These are phyloP conservation scores for Apiotrichum gamsii DNA, from an alignment of 1,284 basidiomycete genomes.

Conservation along the genomic window DNA sequence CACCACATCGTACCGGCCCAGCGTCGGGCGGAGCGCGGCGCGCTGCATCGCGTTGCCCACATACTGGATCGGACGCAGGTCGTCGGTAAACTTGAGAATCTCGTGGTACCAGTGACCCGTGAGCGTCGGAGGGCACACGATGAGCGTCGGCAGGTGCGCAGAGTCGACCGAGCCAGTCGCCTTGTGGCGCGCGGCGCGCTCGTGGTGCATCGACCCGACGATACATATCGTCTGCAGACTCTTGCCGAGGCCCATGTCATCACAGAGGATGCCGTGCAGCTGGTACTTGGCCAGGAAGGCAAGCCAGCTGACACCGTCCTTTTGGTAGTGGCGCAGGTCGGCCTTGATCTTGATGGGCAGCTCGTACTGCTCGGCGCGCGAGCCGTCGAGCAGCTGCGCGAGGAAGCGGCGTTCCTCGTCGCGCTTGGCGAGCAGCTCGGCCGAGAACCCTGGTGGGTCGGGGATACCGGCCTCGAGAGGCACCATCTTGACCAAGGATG, in stretches of 20 bases:
- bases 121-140: conserved; percentile 94
- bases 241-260: conserved; percentile 99
- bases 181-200: conserved; percentile 67
- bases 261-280: conserved; percentile 94
- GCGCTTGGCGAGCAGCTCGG: conserved; percentile 78
- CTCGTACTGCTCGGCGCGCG: conserved; percentile 84
- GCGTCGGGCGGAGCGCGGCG: conserved; percentile 59
- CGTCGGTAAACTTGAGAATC: conserved; percentile 81
- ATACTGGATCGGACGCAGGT: conserved; percentile 76
- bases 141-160: conserved; percentile 84
- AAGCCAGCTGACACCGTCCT: conserved; percentile 98
- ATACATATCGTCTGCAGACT: conserved; percentile 98
- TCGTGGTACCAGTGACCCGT: conserved; percentile 99
- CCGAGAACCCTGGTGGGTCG: conserved; percentile 86
- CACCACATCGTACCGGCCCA: conserved; percentile 74
- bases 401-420: conserved; percentile 88
- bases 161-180: conserved; percentile 68
- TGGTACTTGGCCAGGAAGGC: conserved; percentile 96
- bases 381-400: conserved; percentile 86
- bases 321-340: conserved; percentile 93
- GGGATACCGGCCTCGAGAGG: conserved; percentile 96
- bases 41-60: conserved; percentile 85
- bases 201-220: conserved; percentile 85
- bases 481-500: conserved; percentile 97
- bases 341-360: conserved; percentile 88